Evolutionary conservation across 2,329 filamentous ascomycete species (phyloP), one percentile per base, ranked within the genome.

Genomic region (Aspergillus felis): DNA sequence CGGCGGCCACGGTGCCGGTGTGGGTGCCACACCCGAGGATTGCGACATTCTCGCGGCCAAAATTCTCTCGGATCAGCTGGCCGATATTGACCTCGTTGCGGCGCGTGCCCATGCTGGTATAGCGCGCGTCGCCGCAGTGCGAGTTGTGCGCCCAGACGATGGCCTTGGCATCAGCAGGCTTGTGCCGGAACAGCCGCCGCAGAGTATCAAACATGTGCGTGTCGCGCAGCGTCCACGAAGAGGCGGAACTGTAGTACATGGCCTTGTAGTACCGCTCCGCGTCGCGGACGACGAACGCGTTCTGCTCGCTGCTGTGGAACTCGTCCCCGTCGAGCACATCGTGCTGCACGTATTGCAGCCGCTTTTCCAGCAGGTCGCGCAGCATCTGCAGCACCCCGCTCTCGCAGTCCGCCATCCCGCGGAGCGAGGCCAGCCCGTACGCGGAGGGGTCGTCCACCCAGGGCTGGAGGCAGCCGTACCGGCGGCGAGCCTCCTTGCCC

Each of bases 131-230:
- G n/a, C 80, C 81, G 10, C 81, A 66, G 51, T 83, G 81, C 51
- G 76, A 80, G 57, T 82, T 82, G 61, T 82, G 81, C 27, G 81
- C 81, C 81, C 81, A 84, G 10, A 83, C 77, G 4, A 83, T 74
- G 0, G 78, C 79, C 57, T 81, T 82, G 10, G 69, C 68, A 1
- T 70, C 66, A 1, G 66, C 53, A 1, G 71, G 69, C 35, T 76
- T 75, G 54, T 74, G 70, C 54, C 77, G 71, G 22, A 82, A 66
- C 1, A 82, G 62, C 1, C 80, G 76, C 0, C 66, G 58, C 27
- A 83, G 69, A 0, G 78, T 81, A 20, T 78, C 71, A 58, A 81
- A 81, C 80, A 83, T 82, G 62, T 83, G 80, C 1, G 72, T 72
- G 66, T 82, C 81, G 22, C 81, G 77, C 58, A 81, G 66, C 47